These are phyloP conservation scores for Crucibulum laeve DNA, from an alignment of 768 basidiomycete genomes.

Conservation along the genomic window DNA sequence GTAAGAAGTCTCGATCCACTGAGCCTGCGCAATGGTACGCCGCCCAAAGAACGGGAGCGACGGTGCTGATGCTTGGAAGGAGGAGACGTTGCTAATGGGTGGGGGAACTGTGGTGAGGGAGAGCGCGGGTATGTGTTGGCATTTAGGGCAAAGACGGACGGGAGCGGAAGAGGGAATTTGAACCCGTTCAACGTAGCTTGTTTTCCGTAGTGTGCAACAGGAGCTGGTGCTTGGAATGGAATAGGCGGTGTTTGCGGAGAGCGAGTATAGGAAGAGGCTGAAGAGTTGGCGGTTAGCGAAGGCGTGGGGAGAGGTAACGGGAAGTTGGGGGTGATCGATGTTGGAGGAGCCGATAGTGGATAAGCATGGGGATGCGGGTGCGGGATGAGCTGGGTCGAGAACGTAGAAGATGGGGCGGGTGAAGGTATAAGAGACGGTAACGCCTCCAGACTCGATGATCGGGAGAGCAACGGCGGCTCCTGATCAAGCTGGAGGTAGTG, in stretches of 20 bases:
- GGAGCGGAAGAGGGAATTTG: background rate
- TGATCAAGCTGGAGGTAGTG: background rate
- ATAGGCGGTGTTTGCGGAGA: background rate
- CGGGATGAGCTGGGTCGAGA: background rate
- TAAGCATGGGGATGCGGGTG: too few species aligned
- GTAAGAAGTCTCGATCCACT: background rate
- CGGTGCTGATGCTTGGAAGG: background rate
- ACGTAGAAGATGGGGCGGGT: background rate
- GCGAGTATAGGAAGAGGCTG: background rate
- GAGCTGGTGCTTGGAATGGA: background rate
- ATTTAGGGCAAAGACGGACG: background rate
- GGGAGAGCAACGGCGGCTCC: background rate
- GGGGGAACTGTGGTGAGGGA: background rate
- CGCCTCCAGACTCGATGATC: background rate
- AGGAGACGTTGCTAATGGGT: background rate
- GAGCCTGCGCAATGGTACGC: background rate
- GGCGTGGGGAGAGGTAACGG: too few species aligned
- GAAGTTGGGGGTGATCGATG: too few species aligned
- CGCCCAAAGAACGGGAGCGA: background rate
- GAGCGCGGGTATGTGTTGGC: background rate
- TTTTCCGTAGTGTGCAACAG: background rate
- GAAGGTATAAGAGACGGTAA: background rate
- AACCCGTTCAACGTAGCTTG: background rate
- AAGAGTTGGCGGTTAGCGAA: background rate
- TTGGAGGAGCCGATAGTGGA: too few species aligned